Base-by-base conservation (phyloP, 176 grass and related monocot species). In the Paspalum vaginatum region DNA sequence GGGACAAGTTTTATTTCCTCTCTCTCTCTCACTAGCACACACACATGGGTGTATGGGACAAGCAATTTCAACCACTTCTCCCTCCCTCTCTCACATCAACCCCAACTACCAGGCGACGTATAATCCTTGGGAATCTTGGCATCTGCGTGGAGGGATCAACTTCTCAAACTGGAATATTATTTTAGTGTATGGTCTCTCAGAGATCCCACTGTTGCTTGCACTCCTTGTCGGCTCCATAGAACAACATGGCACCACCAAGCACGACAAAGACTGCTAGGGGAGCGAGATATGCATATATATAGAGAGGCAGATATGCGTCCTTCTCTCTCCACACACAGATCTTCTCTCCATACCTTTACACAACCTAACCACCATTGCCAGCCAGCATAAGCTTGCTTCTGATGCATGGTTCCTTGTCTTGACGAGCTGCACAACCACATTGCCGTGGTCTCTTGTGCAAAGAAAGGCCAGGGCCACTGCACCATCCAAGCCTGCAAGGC, bases 121-220 rank as follows among this genome's bases (percentile, higher is more conserved):
- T 22, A 55, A 55, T 11, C 72, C 7, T 7, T 61, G 11, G 84
- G 85, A 83, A 93, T 91, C 88, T 88, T 78, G 17, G 62, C 77
- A 85, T 93, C 81, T 85, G 49, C 16, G 70, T 86, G 82, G 60
- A 83, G 73, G 88, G 18, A 94, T 88, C 91, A 56, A 91, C 80
- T 50, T 13, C 80, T 88, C 85, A 32, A 86, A 73, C 25, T 21
- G 68, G 85, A 91, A 91, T 91, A 94, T 91, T 84, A 81, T 85
- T 32, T 32, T 71, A 85, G 54, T 69, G 75, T 68, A 62, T 40
- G 32, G 20, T 47, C 61, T 47, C 61, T 54, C 45, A 53, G 11
- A 8, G 61, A 80, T 80, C 61, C 76, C 52, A 46, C 52, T 39
- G 44, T 68, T 84, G 52, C 75, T 68, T 84, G 81, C 68, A 59